Base-by-base conservation (phyloP, 345 rosid genomes). In the Mallotus nudiflorus region DNA sequence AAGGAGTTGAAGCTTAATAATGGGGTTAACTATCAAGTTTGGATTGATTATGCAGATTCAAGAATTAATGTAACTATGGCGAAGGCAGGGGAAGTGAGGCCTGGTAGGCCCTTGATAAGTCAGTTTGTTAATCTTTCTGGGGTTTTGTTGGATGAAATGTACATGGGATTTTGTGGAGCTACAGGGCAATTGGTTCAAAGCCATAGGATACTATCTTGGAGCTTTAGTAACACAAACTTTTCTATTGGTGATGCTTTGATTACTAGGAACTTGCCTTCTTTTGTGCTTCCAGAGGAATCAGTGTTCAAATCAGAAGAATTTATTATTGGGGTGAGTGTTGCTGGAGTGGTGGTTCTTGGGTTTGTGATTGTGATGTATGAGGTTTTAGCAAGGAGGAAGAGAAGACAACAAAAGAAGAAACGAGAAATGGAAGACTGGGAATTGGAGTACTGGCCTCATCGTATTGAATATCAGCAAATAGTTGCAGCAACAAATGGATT, bases 401-500 rank as follows among this genome's bases (percentile, higher is more conserved):
- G 51, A 54, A 62, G 54, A 16, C 48, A 62, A 5, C 12, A 5
- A 71, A 49, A 66, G 13, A 28, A 68, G 16, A 22, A 25, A 45
- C 73, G 69, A n/a, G 74, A 67, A 45, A 31, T 65, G 31, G 84
- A 77, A 73, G 72, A 74, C 16, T 77, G 84, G 79, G 84, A 81
- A 64, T 68, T 74, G 74, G 76, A 77, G 71, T 80, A 81, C 62
- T 81, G 78, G 84, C 77, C 81, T 28, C 84, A 73, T 48, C 63
- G 78, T 24, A 27, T 77, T 62, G 52, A 56, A 53, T 73, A 67
- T 68, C 61, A 58, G 70, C 68, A 73, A 39, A 71, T 80, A 45
- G 52, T 57, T 2, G 62, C 60, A 10, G 84, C 84, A 53, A 81
- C 84, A 54, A 68, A 63, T 10, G 72, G 76, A 0, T 74, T 77